A percentile compares a stretch with the other conserved stretches of the same genome.
Conservation (phyloP, 1,139 yeast species). For the Pichia sp. region DNA sequence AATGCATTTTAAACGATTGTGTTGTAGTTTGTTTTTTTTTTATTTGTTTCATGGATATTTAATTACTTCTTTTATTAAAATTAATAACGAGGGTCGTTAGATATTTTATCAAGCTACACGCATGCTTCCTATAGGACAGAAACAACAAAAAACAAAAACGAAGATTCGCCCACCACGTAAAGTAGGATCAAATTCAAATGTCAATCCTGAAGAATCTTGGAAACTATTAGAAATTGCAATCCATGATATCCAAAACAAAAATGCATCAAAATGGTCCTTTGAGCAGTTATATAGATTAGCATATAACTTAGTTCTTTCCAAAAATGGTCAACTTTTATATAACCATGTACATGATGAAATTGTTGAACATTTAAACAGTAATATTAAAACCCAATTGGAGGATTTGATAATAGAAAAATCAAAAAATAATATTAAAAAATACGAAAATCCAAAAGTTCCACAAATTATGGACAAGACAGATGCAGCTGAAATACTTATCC, state of each 20-base stretch:
- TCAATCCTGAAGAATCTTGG: constrained; percentile 73
- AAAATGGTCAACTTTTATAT: constrained; percentile 65
- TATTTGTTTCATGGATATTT: too few species aligned
- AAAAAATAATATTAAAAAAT: constrained; percentile 5
- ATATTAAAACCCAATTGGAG: constrained; percentile 15
- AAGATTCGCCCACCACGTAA: constrained; percentile 73
- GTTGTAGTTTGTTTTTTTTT: too few species aligned
- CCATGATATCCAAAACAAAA: constrained; percentile 63
- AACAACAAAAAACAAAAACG: constrained; percentile 32
- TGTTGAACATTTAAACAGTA: constrained; percentile 40
- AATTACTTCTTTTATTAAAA: too few species aligned
- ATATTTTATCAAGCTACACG: too few species aligned
- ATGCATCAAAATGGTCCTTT: constrained; percentile 72
- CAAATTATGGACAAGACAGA: constrained; percentile 11
- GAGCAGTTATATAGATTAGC: constrained; percentile 81
- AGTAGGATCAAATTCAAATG: constrained; percentile 34
- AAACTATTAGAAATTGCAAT: constrained; percentile 65
- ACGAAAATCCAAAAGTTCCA: neutral
- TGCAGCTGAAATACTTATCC: constrained; percentile 37
- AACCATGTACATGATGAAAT: constrained; percentile 53
- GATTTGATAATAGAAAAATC: constrained; percentile 7
- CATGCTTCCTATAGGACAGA: constrained; percentile 18
- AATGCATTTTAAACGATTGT: too few species aligned
- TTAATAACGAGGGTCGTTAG: too few species aligned
- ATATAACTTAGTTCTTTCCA: constrained; percentile 70